Evolutionary conservation across 352 stramenopile species (phyloP).

Genomic region (Phytophthora brassicae): DNA sequence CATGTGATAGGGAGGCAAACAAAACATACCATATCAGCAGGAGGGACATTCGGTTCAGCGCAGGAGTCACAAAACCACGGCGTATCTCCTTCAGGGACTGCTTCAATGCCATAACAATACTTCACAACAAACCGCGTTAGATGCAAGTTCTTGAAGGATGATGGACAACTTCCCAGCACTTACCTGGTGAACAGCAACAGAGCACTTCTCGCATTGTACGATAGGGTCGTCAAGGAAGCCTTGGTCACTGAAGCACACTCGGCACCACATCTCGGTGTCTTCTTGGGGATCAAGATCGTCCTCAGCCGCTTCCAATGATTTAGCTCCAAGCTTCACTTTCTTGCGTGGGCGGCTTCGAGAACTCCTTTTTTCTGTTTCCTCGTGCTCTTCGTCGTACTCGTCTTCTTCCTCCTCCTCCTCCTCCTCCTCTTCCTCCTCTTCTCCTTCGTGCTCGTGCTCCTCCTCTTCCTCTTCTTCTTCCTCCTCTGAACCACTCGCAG

Average conservation of each 20-base stretch:
- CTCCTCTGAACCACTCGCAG: constrained; percentile 40
- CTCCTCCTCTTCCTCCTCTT: constrained; percentile 38
- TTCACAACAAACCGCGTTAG: constrained; percentile 29
- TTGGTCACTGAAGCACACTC: constrained; percentile 88
- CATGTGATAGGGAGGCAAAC: background rate
- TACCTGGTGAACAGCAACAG: constrained; percentile 86
- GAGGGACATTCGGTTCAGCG: constrained; percentile 38
- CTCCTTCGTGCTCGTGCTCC: constrained; percentile 19
- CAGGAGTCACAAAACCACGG: constrained; percentile 89
- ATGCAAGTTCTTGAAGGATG: background rate
- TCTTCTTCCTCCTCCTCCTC: constrained; percentile 55
- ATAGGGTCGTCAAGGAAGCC: constrained; percentile 87
- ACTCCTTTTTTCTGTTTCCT: constrained; percentile 35
- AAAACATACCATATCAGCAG: constrained; percentile 50
- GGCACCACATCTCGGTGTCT: constrained; percentile 88
- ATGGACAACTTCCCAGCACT: background rate
- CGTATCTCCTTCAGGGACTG: constrained; percentile 75
- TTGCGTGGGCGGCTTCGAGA: constrained; percentile 39
- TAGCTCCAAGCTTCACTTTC: constrained; percentile 28
- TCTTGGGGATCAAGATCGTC: constrained; percentile 55
- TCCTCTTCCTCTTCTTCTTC: constrained; percentile 37
- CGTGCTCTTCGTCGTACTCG: constrained; percentile 42
- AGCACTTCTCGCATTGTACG: constrained; percentile 86
- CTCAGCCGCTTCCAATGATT: constrained; percentile 24
- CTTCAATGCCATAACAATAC: constrained; percentile 88